A percentile compares a stretch with the other conserved stretches of the same genome.
Conservation (phyloP, 2,329 filamentous ascomycete species). For the Fusarium xylarioides region DNA sequence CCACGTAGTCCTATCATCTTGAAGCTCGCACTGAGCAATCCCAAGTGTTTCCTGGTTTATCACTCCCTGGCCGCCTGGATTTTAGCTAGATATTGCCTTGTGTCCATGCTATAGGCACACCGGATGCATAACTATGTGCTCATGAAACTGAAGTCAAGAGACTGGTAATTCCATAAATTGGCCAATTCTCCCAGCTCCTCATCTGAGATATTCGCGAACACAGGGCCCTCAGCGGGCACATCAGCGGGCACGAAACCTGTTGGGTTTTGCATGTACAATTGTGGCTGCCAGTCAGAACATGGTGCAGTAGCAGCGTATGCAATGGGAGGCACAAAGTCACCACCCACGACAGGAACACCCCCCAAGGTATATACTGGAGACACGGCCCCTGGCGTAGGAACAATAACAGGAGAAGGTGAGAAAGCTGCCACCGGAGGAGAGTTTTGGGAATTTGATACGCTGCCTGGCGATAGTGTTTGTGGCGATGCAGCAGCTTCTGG, state of each 20-base stretch:
- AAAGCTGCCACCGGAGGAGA: slow-evolving; percentile 7
- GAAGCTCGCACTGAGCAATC: not conserved
- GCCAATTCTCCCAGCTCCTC: slow-evolving; percentile 48
- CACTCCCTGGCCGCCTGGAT: not conserved
- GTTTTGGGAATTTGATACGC: not conserved
- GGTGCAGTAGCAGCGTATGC: slow-evolving; percentile 6
- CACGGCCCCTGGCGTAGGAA: not conserved
- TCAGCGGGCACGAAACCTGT: slow-evolving; percentile 2
- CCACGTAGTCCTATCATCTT: not conserved
- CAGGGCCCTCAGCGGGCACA: slow-evolving; percentile 17
- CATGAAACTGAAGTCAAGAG: slow-evolving; percentile 46
- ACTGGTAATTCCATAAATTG: slow-evolving; percentile 48
- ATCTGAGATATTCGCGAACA: slow-evolving; percentile 45
- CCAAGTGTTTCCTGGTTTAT: not conserved
- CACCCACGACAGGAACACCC: not conserved
- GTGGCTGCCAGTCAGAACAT: slow-evolving; percentile 28
- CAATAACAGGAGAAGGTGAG: not conserved
- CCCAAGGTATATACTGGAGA: slow-evolving; percentile 16
- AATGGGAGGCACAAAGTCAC: not conserved
- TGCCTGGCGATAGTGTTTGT: slow-evolving; percentile 2
- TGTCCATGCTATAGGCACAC: not conserved
- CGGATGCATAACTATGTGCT: not conserved
- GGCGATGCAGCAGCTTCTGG: not conserved
- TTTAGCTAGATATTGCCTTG: not conserved
- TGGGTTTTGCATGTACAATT: slow-evolving; percentile 12